Percentiles rank a stretch among this genome's conserved stretches.
phyloP scores from a whole-genome alignment of 805 yeast species.

The Hanseniaspora jakobsenii region DNA sequence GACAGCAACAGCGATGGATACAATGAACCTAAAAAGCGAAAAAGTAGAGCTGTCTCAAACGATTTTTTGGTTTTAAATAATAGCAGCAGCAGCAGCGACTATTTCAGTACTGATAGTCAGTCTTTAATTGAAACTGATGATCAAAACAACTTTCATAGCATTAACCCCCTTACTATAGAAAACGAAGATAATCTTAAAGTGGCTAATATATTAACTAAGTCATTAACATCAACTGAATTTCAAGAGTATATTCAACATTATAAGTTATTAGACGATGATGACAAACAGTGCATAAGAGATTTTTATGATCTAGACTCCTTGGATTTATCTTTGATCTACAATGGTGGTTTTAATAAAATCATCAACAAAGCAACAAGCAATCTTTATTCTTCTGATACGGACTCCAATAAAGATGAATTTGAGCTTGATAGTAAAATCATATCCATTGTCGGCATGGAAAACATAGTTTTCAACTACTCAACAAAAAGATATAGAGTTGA shows the following conservation, averaged over 20 bases:
- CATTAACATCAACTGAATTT: background rate
- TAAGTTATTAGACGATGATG: slow-evolving; percentile 3
- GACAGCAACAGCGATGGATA: background rate
- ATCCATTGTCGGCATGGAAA: slow-evolving; percentile 7
- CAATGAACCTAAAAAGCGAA: no score
- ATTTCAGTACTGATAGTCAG: no score
- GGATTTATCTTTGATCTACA: slow-evolving; percentile 12
- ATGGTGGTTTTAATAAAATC: slow-evolving; percentile 8
- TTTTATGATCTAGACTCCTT: slow-evolving; percentile 11
- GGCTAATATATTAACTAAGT: background rate
- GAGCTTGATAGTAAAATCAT: slow-evolving; percentile 10
- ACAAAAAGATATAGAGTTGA: slow-evolving; percentile 14
- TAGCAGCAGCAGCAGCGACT: no score
- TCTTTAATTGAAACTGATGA: no score
- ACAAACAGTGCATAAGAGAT: background rate
- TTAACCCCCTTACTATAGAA: slow-evolving; percentile 7
- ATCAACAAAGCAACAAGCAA: slow-evolving; percentile 3
- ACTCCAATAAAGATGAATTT: background rate
- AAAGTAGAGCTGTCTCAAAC: no score
- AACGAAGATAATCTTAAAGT: background rate
- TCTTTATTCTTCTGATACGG: background rate
- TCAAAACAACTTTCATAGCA: no score
- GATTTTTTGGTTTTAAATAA: no score
- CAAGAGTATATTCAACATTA: slow-evolving; percentile 8
- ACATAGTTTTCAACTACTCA: slow-evolving; percentile 3